Conservation (phyloP, 176 grass and related monocot species). For the Triticum urartu region DNA sequence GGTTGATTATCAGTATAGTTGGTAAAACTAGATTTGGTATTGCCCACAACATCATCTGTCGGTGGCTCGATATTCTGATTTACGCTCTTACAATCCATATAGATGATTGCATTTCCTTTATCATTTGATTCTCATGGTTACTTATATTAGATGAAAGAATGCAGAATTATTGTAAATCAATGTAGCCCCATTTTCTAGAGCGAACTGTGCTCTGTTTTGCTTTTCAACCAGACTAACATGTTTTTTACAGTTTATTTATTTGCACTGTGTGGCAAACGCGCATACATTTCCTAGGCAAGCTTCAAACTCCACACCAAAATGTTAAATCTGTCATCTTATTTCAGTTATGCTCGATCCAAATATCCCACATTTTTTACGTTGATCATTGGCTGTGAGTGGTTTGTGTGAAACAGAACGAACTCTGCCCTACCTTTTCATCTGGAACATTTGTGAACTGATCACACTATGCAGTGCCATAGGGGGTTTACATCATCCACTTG, state of each 20-base stretch:
- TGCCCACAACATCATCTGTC: not conserved
- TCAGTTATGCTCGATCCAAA: not conserved
- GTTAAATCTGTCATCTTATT: not conserved
- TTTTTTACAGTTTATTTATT: constrained; percentile 7
- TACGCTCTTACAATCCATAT: not conserved
- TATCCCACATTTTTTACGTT: not conserved
- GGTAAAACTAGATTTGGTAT: not conserved
- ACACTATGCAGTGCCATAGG: not conserved
- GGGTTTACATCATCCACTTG: not conserved
- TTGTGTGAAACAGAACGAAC: not conserved
- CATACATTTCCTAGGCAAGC: not conserved
- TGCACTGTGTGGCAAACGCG: not conserved
- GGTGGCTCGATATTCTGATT: not conserved
- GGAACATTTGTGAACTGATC: not conserved
- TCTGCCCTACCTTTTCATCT: not conserved
- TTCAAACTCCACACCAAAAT: constrained; percentile 1
- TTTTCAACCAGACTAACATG: not conserved
- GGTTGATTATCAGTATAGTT: not conserved
- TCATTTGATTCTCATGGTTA: not conserved
- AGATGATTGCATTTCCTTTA: not conserved
- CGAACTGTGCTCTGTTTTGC: not conserved
- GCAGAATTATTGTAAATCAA: not conserved
- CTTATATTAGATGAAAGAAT: not conserved
- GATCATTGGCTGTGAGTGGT: not conserved
- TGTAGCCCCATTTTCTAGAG: not conserved